These are phyloP conservation scores for Mucor piriformis DNA, from an alignment of 371 early-diverging fungal species.

Conservation along the genomic window DNA sequence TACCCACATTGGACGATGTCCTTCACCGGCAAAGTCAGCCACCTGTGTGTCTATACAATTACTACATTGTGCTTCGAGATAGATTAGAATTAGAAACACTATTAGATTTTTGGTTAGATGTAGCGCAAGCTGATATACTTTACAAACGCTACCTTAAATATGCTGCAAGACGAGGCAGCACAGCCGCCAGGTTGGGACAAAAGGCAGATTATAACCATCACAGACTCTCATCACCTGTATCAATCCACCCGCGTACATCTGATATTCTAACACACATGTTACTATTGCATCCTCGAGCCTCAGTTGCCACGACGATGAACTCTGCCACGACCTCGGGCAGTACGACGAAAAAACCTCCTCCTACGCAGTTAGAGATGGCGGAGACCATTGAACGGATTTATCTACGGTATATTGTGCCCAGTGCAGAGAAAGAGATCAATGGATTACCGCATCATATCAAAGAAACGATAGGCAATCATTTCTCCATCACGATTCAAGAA, in stretches of 20 bases:
- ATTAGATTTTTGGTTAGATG: constrained; percentile 73
- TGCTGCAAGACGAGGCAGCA: constrained; percentile 2
- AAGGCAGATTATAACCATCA: neutral
- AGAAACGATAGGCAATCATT: constrained; percentile 29
- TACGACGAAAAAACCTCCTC: constrained; percentile 16
- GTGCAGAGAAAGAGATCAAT: constrained; percentile 55
- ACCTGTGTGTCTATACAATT: constrained; percentile 70
- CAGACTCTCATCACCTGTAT: neutral
- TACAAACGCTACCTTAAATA: constrained; percentile 52
- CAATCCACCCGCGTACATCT: neutral
- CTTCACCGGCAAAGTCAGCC: constrained; percentile 62
- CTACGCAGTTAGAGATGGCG: constrained; percentile 52
- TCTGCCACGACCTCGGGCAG: constrained; percentile 8
- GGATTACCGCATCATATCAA: constrained; percentile 44
- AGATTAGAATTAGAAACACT: constrained; percentile 51
- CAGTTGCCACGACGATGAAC: constrained; percentile 19
- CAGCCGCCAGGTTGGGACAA: too few species aligned
- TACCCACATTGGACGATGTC: constrained; percentile 64
- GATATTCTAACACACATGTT: constrained; percentile 22
- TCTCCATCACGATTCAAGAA: constrained; percentile 15
- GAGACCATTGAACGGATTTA: constrained; percentile 61
- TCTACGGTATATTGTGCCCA: constrained; percentile 56
- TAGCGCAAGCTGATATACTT: constrained; percentile 60
- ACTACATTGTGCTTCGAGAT: constrained; percentile 67
- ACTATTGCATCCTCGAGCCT: constrained; percentile 16